These are phyloP conservation scores for Scenedesmus sp. DNA, from an alignment of 163 green algal genomes.

Conservation along the genomic window DNA sequence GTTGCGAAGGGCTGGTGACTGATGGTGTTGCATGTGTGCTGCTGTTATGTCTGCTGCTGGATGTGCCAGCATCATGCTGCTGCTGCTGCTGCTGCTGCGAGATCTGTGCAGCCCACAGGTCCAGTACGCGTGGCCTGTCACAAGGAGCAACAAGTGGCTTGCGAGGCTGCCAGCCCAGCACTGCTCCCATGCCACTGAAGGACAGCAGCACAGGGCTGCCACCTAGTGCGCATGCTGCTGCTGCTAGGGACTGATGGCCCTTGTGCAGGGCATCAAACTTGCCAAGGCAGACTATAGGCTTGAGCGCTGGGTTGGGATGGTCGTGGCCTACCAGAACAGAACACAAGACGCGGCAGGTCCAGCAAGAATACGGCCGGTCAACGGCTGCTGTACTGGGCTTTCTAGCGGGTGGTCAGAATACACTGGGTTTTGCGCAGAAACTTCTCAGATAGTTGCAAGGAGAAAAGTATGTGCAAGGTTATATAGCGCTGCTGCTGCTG, in stretches of 20 bases:
- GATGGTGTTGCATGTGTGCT: slow-evolving; percentile 24
- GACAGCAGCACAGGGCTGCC: slow-evolving; percentile 85
- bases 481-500: neutral
- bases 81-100: neutral
- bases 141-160: slow-evolving; percentile 83
- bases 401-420: too few species aligned
- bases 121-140: slow-evolving; percentile 85
- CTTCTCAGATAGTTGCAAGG: too few species aligned
- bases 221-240: slow-evolving; percentile 46
- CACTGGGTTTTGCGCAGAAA: too few species aligned
- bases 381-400: too few species aligned
- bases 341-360: neutral
- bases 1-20: neutral
- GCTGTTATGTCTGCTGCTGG: slow-evolving; percentile 29
- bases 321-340: neutral
- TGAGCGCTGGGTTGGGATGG: neutral
- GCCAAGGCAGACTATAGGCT: slow-evolving; percentile 84
- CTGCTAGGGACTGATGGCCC: slow-evolving; percentile 83
- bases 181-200: slow-evolving; percentile 93
- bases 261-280: slow-evolving; percentile 98
- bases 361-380: too few species aligned
- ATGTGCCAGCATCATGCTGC: neutral
- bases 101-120: slow-evolving; percentile 72
- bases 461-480: neutral
- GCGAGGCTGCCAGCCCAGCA: slow-evolving; percentile 87